phyloP scores from a whole-genome alignment of 768 basidiomycete species.

The Hypsizygus marmoreus region DNA sequence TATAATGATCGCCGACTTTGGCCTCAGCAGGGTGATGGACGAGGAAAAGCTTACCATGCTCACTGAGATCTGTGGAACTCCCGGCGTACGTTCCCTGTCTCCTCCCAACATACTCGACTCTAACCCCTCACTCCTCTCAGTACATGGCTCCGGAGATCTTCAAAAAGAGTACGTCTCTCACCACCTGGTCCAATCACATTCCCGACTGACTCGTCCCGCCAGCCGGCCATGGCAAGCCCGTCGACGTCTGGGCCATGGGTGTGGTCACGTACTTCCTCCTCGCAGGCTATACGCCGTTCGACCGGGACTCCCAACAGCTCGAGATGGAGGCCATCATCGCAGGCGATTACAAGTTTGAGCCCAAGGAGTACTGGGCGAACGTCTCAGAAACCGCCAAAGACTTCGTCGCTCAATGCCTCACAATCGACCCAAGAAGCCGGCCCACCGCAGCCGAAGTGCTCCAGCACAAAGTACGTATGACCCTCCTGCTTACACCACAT shows the following conservation, averaged over 20 bases:
- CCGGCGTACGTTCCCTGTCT: conserved; percentile 56
- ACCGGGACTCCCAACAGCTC: conserved; percentile 81
- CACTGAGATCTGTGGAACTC: conserved; percentile 96
- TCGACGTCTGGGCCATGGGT: conserved; percentile 97
- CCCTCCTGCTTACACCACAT: too few relatives aligned
- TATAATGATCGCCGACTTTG: conserved; percentile 98
- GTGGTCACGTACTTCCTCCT: conserved; percentile 98
- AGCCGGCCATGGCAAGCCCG: conserved; percentile 94
- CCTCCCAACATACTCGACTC: conserved; percentile 9
- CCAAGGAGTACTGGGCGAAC: conserved; percentile 81
- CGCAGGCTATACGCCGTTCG: conserved; percentile 92
- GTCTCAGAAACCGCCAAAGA: conserved; percentile 82
- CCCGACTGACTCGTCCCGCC: conserved; percentile 9
- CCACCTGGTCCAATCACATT: background rate
- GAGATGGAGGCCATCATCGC: conserved; percentile 96
- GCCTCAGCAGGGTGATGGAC: conserved; percentile 87
- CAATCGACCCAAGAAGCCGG: conserved; percentile 76
- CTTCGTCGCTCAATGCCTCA: conserved; percentile 84
- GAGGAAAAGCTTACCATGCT: conserved; percentile 85
- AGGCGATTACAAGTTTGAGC: conserved; percentile 87
- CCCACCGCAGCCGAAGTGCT: conserved; percentile 79
- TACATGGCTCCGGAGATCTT: conserved; percentile 99
- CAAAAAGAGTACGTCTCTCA: conserved; percentile 65
- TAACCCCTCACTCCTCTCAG: conserved; percentile 31
- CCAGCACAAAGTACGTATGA: conserved; percentile 55